phyloP scores from a whole-genome alignment of 768 basidiomycete genomes.

The Lactarius evosmus region DNA sequence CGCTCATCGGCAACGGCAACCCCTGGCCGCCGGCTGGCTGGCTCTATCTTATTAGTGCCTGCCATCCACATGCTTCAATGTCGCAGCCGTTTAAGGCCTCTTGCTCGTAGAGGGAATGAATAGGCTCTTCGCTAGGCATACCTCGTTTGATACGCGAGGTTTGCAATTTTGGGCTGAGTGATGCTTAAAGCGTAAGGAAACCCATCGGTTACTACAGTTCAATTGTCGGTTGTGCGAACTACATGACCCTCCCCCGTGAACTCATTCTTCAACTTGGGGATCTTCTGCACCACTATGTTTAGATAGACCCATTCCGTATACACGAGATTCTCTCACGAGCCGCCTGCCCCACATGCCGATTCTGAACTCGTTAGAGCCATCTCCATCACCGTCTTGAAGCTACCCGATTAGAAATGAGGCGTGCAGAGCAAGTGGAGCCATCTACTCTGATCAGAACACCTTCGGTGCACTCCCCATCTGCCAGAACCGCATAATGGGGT shows the following conservation, averaged over 20 bases:
- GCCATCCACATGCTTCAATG: background rate
- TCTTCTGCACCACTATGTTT: background rate
- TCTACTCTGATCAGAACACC: background rate
- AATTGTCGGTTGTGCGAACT: background rate
- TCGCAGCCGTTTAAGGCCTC: constrained; percentile 2
- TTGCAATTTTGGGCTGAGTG: background rate
- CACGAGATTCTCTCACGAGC: background rate
- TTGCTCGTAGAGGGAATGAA: constrained; percentile 2
- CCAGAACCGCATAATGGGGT: background rate
- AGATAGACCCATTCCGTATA: background rate
- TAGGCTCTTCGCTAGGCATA: constrained; percentile 1
- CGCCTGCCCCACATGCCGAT: background rate
- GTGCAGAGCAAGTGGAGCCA: background rate
- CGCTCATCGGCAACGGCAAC: background rate
- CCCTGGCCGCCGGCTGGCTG: background rate
- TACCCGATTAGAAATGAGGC: constrained; percentile 1
- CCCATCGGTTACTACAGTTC: background rate
- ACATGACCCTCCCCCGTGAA: background rate
- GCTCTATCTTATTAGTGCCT: background rate
- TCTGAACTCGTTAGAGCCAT: background rate
- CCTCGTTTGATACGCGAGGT: constrained; percentile 3
- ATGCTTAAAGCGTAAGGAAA: constrained; percentile 4
- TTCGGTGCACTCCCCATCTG: background rate
- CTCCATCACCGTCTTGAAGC: background rate
- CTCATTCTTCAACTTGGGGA: background rate